Base-by-base conservation (phyloP, 805 yeast species). In the Blastobotrys chiropterorum region DNA sequence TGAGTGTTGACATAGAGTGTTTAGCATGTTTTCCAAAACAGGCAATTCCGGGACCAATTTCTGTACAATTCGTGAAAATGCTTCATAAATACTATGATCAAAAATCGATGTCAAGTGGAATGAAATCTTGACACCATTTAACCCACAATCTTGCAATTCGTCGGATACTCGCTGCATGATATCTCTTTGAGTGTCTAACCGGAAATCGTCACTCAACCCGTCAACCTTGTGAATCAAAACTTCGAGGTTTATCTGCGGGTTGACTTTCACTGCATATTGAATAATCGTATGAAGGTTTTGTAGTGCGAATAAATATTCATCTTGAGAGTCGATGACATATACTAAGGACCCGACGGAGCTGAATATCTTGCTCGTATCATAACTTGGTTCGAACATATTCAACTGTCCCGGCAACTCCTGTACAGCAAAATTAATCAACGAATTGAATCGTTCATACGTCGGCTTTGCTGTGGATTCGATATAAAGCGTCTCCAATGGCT, bases 341-440 rank as follows among this genome's bases (percentile, higher is more conserved):
- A 94, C 94, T 26, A 94, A 74, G 0, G 97, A 94, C 16, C 96
- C 96, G 13, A 90, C 89, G 44, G 85, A 81, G 43, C 83, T 75
- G 62, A 92, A 90, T 22, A 90, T 69, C 55, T 83, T 74, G 55
- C 83, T 90, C 13, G 59, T 53, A 20, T 86, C 81, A 59, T 84
- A 83, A 34, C 82, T 78, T 2, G 95, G 94, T 60, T 90, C 96
- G 65, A 89, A 87, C 61, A 88, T 80, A 66, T 90, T 89, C 56
- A 90, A 69, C 67, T 92, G 97, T 2, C 97, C 98, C 0, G 99
- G 99, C 15, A 92, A 73, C 66, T 92, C 99, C 85, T 90, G 87
- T 15, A 92, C 90, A 1, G 89, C 83, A 44, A 92, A 72, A 65
- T 90, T 94, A 41, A 90, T 87, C 49, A 92, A 73, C 7, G 97